A percentile compares a stretch with the other conserved stretches of the same genome.
Evolutionary conservation across 805 yeast genomes (phyloP).

Genomic region (Sungouiozyma intestinalis): DNA sequence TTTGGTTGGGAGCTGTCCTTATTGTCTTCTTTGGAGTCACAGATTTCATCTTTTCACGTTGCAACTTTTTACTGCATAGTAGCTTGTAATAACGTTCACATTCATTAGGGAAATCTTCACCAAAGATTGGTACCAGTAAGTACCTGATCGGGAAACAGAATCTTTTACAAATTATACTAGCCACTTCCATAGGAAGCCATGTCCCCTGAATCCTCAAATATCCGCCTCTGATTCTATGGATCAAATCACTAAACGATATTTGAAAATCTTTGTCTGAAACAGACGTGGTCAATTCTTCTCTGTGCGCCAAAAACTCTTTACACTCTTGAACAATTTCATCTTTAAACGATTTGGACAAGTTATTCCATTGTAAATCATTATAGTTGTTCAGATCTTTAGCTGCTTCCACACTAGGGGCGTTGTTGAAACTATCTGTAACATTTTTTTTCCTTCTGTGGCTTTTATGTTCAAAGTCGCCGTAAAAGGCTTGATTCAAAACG

Average conservation of each 20-base stretch:
- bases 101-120: conserved; percentile 42
- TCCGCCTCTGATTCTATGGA: conserved; percentile 78
- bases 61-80: conserved; percentile 87
- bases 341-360: conserved; percentile 16
- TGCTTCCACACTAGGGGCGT: not conserved
- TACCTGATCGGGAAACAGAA: conserved; percentile 73
- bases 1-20: not conserved
- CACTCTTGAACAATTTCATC: conserved; percentile 9
- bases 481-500: conserved; percentile 14
- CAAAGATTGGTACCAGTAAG: conserved; percentile 72
- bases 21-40: not conserved
- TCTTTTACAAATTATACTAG: conserved; percentile 55
- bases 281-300: conserved; percentile 4
- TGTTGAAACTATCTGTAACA: conserved; percentile 1
- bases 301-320: conserved; percentile 6
- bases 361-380: conserved; percentile 27
- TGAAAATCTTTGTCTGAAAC: conserved; percentile 7
- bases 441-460: conserved; percentile 5
- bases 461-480: conserved; percentile 6
- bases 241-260: conserved; percentile 14
- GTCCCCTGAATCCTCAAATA: conserved; percentile 89
- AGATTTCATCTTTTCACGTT: not conserved
- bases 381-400: conserved; percentile 9
- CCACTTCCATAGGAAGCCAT: conserved; percentile 71
- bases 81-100: conserved; percentile 19